Conservation (phyloP, 257 asterid genomes). For the Plantago major region DNA sequence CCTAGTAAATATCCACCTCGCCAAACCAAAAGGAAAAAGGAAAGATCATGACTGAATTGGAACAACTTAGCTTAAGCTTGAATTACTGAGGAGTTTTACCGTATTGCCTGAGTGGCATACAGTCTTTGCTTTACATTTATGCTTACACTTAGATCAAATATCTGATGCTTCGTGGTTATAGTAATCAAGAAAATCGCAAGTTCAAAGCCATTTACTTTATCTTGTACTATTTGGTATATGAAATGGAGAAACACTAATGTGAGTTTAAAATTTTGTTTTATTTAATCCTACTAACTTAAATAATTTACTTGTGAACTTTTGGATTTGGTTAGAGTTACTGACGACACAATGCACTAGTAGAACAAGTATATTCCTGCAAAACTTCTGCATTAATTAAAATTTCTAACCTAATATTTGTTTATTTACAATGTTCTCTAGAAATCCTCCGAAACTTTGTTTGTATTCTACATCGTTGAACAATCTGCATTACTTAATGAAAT, state of each 20-base stretch:
- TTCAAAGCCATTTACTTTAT: neutral
- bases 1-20: neutral
- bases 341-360: neutral
- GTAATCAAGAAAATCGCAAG: too few relatives aligned
- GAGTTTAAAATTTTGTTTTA: neutral
- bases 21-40: too few relatives aligned
- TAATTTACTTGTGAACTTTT: conserved; percentile 5
- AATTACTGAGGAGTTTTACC: too few relatives aligned
- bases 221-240: conserved; percentile 4
- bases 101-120: too few relatives aligned
- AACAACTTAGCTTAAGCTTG: too few relatives aligned
- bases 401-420: neutral
- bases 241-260: neutral
- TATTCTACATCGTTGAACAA: conserved; percentile 9
- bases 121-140: too few relatives aligned
- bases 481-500: conserved; percentile 19
- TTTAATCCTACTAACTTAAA: neutral
- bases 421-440: neutral
- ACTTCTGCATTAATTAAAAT: conserved; percentile 1
- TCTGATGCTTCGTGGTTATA: too few relatives aligned
- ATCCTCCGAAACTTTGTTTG: conserved; percentile 7
- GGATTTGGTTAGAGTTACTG: neutral
- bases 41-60: too few relatives aligned
- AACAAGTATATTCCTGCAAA: conserved; percentile 3
- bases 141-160: too few relatives aligned